Conservation (phyloP, 2,329 filamentous ascomycete species). For the Colletotrichum magnum region DNA sequence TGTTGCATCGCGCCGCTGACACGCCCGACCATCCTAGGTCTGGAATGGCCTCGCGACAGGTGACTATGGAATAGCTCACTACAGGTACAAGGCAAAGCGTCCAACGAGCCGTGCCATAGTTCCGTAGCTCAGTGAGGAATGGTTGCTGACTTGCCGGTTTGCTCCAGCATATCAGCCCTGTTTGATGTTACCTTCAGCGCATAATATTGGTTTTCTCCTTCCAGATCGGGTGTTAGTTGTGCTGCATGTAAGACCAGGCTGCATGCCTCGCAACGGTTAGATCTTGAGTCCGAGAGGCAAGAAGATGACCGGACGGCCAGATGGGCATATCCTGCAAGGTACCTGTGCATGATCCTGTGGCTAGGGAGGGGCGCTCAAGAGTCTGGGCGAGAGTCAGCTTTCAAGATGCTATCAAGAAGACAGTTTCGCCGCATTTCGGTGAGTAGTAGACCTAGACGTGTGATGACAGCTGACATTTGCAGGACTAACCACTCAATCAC, state of each 20-base stretch:
- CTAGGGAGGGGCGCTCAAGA: background rate
- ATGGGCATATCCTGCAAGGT: background rate
- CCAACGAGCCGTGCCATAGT: too few relatives aligned
- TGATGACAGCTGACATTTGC: background rate
- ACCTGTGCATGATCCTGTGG: background rate
- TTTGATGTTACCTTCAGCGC: conserved; percentile 17
- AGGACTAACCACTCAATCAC: background rate
- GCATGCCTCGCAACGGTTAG: background rate
- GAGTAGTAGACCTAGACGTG: background rate
- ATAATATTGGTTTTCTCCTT: conserved; percentile 12
- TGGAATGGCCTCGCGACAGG: background rate
- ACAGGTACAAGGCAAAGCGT: too few relatives aligned
- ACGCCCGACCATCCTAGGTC: background rate
- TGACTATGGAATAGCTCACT: too few relatives aligned
- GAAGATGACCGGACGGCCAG: background rate
- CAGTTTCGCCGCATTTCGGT: background rate
- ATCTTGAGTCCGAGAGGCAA: background rate
- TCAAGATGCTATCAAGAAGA: background rate
- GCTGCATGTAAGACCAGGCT: conserved; percentile 22
- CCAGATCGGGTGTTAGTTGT: conserved; percentile 21
- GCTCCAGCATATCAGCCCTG: conserved; percentile 21
- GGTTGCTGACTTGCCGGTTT: background rate
- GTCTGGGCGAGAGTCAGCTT: background rate
- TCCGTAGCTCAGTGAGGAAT: too few relatives aligned
- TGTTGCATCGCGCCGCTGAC: conserved; percentile 26